A percentile compares a stretch with the other conserved stretches of the same genome.
phyloP scores from a whole-genome alignment of 768 basidiomycete genomes.

The Tylopilus subfusipes region DNA sequence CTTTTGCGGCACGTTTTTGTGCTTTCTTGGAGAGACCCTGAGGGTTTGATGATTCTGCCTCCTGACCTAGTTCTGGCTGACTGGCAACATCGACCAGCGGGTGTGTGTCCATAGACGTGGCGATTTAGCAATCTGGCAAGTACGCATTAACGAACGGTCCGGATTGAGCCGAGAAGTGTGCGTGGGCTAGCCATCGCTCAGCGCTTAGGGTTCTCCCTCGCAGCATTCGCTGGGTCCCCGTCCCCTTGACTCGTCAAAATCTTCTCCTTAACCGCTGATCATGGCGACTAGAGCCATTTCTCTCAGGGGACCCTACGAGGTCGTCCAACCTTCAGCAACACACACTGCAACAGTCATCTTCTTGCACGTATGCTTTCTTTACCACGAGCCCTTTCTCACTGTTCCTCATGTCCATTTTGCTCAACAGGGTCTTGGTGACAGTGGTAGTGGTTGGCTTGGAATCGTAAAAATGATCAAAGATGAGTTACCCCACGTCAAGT shows the following conservation, averaged over 20 bases:
- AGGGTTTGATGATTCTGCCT: constrained; percentile 12
- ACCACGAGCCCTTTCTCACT: neutral
- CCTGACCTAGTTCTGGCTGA: constrained; percentile 15
- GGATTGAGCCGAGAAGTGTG: constrained; percentile 18
- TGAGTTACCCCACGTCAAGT: constrained; percentile 74
- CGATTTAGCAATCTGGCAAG: constrained; percentile 5
- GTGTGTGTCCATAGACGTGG: constrained; percentile 17
- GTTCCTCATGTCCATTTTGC: constrained; percentile 1
- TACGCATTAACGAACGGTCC: constrained; percentile 13
- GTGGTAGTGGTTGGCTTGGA: constrained; percentile 72
- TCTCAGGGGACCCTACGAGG: constrained; percentile 36
- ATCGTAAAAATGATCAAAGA: constrained; percentile 67
- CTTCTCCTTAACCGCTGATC: neutral
- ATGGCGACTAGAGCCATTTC: constrained; percentile 22
- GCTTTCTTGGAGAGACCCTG: constrained; percentile 69
- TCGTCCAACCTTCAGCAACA: constrained; percentile 50
- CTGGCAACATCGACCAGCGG: constrained; percentile 9
- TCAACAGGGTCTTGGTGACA: constrained; percentile 69
- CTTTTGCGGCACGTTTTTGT: constrained; percentile 71
- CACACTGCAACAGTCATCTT: constrained; percentile 90
- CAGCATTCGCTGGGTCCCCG: neutral
- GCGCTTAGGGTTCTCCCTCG: constrained; percentile 3
- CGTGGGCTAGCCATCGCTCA: neutral
- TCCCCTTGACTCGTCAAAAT: neutral
- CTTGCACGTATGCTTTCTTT: constrained; percentile 62